Conservation (phyloP, 129 eudicot species). For the carrot (Daucus carota) region DH1_v3.0 NC_030383.2:42760001-42760500, state of each 20-base stretch:
- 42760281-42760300: conserved; percentile 12
- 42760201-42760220: background rate
- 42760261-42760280: conserved; percentile 13
- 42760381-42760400: conserved; percentile 8
- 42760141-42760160: too few relatives aligned
- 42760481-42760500: conserved; percentile 12
- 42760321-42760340: conserved; percentile 19
- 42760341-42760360: background rate
- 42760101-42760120: background rate
- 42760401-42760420: conserved; percentile 14
- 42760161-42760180: background rate
- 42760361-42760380: too few relatives aligned
- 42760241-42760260: background rate
- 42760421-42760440: background rate
- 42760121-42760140: background rate
- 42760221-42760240: background rate
- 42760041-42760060: too few relatives aligned
- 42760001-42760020: background rate
- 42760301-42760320: conserved; percentile 25
- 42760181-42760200: background rate
- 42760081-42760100: too few relatives aligned
- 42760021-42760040: too few relatives aligned
- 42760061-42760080: too few relatives aligned
- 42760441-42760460: background rate
- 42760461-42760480: conserved; percentile 7